Percentiles rank a stretch among this genome's conserved stretches.
Conservation (phyloP, 495 filamentous ascomycete species). For the Lepraria neglecta region DNA sequence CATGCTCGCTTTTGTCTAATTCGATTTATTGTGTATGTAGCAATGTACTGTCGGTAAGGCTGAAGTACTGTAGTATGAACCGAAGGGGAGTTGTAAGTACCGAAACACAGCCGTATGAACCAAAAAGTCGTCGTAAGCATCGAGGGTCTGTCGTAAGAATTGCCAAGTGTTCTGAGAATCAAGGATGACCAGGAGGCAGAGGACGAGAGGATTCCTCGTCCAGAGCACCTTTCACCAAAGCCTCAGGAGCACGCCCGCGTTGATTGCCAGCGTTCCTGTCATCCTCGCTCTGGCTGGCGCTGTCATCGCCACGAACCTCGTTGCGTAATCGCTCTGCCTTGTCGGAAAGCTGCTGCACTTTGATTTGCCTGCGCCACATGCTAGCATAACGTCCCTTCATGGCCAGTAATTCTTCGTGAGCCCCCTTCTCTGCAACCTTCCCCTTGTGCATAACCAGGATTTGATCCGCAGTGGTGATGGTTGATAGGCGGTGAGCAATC, state of each 20-base stretch:
- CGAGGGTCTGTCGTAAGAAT: background rate
- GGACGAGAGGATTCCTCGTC: conserved; percentile 27
- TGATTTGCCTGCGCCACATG: conserved; percentile 96
- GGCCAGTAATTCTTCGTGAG: conserved; percentile 75
- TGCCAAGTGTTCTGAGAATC: conserved; percentile 9
- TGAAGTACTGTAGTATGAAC: background rate
- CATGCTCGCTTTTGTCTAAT: conserved; percentile 14
- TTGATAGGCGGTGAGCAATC: conserved; percentile 84
- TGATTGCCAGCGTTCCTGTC: conserved; percentile 35
- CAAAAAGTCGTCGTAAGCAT: background rate
- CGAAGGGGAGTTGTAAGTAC: conserved; percentile 4
- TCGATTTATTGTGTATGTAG: background rate
- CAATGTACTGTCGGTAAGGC: background rate
- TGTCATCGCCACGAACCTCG: conserved; percentile 39
- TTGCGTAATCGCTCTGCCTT: conserved; percentile 44
- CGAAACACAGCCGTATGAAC: background rate
- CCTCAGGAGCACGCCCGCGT: conserved; percentile 10
- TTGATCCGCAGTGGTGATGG: conserved; percentile 89
- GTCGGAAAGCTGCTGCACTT: conserved; percentile 55
- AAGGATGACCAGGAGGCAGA: conserved; percentile 35
- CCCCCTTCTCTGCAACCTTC: conserved; percentile 75
- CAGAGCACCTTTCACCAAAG: conserved; percentile 18
- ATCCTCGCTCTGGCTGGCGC: conserved; percentile 49
- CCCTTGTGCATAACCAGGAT: conserved; percentile 89
- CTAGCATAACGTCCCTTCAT: conserved; percentile 72